phyloP scores from a whole-genome alignment of 225 moss, liverwort and hornwort species.

The Rhytidiadelphus loreus region DNA sequence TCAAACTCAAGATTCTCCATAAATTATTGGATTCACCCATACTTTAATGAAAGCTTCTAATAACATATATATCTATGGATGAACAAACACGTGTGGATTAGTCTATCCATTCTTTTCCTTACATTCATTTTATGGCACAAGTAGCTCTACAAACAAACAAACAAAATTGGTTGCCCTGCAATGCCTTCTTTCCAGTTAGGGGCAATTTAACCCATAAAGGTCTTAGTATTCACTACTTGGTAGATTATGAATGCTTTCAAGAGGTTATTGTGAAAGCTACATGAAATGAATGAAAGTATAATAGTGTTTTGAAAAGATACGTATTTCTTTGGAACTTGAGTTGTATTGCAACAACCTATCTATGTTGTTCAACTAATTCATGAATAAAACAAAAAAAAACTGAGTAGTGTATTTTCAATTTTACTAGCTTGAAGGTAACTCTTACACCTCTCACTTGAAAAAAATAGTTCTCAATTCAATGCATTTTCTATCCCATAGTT shows the following conservation, averaged over 20 bases:
- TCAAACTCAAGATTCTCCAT: too few relatives aligned
- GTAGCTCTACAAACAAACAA: too few relatives aligned
- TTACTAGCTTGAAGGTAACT: not conserved
- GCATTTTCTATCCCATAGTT: not conserved
- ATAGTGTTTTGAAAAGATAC: not conserved
- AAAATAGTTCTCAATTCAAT: not conserved
- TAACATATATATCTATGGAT: not conserved
- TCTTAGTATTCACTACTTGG: not conserved
- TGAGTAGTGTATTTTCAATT: fast-evolving
- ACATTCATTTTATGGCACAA: not conserved
- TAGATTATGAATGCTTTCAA: not conserved
- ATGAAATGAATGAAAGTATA: not conserved
- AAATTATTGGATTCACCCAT: not conserved
- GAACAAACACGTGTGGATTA: fast-evolving
- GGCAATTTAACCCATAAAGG: fast-evolving
- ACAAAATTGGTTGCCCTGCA: not conserved
- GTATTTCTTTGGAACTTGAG: fast-evolving
- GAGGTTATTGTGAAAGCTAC: not conserved
- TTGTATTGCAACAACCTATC: fast-evolving
- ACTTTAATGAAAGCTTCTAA: not conserved
- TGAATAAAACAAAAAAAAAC: not conserved
- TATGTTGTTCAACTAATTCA: fast-evolving
- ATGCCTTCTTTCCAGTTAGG: fast-evolving
- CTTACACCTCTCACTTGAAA: not conserved
- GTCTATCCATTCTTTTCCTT: not conserved